Conservation (phyloP, 2,329 filamentous ascomycete species). For the Fusarium albosuccineum region DNA sequence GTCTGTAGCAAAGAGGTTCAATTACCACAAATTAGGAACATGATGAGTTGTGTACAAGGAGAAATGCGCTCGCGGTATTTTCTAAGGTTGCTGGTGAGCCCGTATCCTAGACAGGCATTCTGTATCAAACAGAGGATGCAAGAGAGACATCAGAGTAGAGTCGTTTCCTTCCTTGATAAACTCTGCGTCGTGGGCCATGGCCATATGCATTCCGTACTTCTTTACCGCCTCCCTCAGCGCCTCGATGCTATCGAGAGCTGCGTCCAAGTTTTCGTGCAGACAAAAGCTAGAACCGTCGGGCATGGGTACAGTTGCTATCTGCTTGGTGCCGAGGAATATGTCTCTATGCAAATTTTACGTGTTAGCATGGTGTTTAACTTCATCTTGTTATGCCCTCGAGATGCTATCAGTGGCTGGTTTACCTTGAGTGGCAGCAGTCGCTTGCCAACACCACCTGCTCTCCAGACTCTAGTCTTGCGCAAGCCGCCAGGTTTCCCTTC, state of each 20-base stretch:
- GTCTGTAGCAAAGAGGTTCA: neutral
- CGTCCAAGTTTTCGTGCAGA: constrained; percentile 12
- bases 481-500: constrained; percentile 16
- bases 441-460: constrained; percentile 10
- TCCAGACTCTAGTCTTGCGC: neutral
- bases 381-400: no score
- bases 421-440: constrained; percentile 28
- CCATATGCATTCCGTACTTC: constrained; percentile 19
- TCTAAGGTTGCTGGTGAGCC: neutral
- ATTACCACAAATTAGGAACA: neutral
- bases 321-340: constrained; percentile 9
- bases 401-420: neutral
- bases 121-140: constrained; percentile 21
- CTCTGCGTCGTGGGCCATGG: constrained; percentile 27
- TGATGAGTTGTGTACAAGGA: no score
- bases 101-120: constrained; percentile 10
- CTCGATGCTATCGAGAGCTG: constrained; percentile 2
- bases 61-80: no score
- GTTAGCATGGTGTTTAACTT: no score
- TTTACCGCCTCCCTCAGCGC: constrained; percentile 12
- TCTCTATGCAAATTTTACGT: neutral
- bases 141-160: constrained; percentile 7
- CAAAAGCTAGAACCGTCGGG: constrained; percentile 17
- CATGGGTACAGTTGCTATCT: constrained; percentile 6
- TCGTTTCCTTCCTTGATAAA: constrained; percentile 17